Conservation (phyloP, 2,329 filamentous ascomycete species). For the Neocatenulostroma microsporum region DNA sequence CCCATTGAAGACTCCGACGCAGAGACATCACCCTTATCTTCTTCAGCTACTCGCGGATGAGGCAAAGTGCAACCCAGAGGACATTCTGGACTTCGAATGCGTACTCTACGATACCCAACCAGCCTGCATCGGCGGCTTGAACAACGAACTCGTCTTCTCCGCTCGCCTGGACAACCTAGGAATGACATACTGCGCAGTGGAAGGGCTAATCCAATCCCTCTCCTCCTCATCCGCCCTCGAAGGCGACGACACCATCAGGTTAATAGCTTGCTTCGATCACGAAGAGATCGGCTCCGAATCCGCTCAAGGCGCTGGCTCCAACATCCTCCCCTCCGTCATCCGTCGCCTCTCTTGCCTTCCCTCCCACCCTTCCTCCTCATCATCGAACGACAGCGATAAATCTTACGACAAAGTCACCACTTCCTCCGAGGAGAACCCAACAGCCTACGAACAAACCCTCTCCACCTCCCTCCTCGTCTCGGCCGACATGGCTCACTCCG, state of each 20-base stretch:
- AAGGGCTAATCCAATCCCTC: constrained; percentile 76
- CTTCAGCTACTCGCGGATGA: constrained; percentile 78
- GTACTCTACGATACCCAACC: constrained; percentile 96
- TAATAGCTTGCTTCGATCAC: constrained; percentile 95
- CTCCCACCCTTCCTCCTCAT: constrained; percentile 43
- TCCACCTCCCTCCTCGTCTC: constrained; percentile 88
- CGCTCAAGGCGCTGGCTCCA: constrained; percentile 88
- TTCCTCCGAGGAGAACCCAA: constrained; percentile 53
- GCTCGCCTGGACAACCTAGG: constrained; percentile 91
- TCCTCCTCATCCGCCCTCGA: constrained; percentile 57
- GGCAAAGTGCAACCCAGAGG: constrained; percentile 59
- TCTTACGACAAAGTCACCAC: constrained; percentile 56
- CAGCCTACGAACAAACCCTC: constrained; percentile 88
- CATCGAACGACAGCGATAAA: constrained; percentile 51
- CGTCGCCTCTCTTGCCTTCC: constrained; percentile 77
- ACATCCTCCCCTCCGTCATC: constrained; percentile 78
- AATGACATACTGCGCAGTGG: constrained; percentile 89
- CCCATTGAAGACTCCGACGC: constrained; percentile 66
- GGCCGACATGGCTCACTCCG: constrained; percentile 94
- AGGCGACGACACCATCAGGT: constrained; percentile 70
- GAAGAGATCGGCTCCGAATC: constrained; percentile 93
- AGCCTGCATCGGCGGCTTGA: constrained; percentile 77
- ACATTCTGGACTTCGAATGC: constrained; percentile 88
- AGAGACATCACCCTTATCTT: constrained; percentile 83
- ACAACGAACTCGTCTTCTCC: constrained; percentile 93